Base-by-base conservation (phyloP, 129 eudicot genomes). In the Flaveria robusta region DNA sequence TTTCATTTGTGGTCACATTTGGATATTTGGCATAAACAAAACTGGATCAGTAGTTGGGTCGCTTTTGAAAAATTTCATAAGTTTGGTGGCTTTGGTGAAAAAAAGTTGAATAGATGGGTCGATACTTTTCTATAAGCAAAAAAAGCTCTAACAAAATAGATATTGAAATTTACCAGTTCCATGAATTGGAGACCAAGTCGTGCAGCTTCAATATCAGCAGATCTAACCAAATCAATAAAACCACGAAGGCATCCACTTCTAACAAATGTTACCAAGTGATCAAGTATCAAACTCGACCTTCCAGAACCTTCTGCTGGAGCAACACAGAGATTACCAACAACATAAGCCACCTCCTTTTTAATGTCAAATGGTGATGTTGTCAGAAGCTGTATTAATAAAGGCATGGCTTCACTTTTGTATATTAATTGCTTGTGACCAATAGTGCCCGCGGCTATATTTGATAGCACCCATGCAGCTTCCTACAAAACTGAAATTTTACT, bases 391-490 rank as follows among this genome's bases (percentile, higher is more conserved):
- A 87, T 62, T 62, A 94, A 75, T 58, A 89, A 23, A 5, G 89
- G 81, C 68, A 87, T 69, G 29, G 96, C 97, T 77, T 89, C 92
- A 64, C 96, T 94, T 20, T 83, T 83, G 71, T 81, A 85, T 83
- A 94, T 86, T 60, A 91, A 55, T 55, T 74, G 86, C 74, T 94
- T 94, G 84, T 87, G 97, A 68, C 85, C 93, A 14, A 87, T 77
- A 26, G 97, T 85, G 52, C 99, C 99, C 22, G 97, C 93, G 14
- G 99, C 97, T 74, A 94, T 85, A 74, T 94, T 94, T 71, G 99
- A 94, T 65, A 94, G 90, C 82, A 87, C 99, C 99, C 99, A 94
- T 29, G 99, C 87, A 77, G 99, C 88, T 88, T 94, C 99, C 99
- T 94, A 67, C 75, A 88, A 72, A 68, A 69, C 8, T 34, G 24